A percentile compares a stretch with the other conserved stretches of the same genome.
These are phyloP conservation scores for Penicillium desertorum DNA, from an alignment of 495 filamentous ascomycete genomes.

Conservation along the genomic window DNA sequence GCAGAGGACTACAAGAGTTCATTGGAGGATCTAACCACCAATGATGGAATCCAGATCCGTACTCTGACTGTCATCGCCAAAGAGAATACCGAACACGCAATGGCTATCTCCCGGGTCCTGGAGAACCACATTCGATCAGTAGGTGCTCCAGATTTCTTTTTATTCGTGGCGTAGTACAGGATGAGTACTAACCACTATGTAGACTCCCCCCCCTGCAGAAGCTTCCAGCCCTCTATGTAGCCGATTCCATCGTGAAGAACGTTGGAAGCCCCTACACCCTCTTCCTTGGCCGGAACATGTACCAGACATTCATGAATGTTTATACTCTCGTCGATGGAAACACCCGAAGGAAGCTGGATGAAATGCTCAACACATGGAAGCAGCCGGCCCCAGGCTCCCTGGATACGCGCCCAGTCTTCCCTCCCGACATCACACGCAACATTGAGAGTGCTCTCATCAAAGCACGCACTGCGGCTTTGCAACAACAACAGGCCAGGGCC, in stretches of 20 bases:
- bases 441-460: slow-evolving; percentile 95
- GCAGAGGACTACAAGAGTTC: slow-evolving; percentile 93
- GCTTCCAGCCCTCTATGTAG: slow-evolving; percentile 91
- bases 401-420: slow-evolving; percentile 85
- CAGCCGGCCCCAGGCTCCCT: slow-evolving; percentile 90
- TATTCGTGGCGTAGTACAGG: slow-evolving; percentile 15
- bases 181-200: slow-evolving; percentile 43
- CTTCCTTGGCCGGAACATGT: slow-evolving; percentile 88
- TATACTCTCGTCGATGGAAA: slow-evolving; percentile 80
- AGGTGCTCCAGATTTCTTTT: slow-evolving; percentile 46
- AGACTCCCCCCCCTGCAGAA: slow-evolving; percentile 84
- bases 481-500: slow-evolving; percentile 65
- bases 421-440: slow-evolving; percentile 74
- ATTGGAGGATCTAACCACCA: slow-evolving; percentile 83
- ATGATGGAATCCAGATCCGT: slow-evolving; percentile 89
- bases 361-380: slow-evolving; percentile 98
- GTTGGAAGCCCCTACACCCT: slow-evolving; percentile 96
- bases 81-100: slow-evolving; percentile 91
- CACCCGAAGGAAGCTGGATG: slow-evolving; percentile 87
- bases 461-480: slow-evolving; percentile 71
- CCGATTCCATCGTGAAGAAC: slow-evolving; percentile 98
- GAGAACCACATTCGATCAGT: slow-evolving; percentile 92
- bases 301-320: slow-evolving; percentile 92
- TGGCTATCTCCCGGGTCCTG: slow-evolving; percentile 83
- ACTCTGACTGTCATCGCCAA: slow-evolving; percentile 94